Evolutionary conservation across 169 alveolate species (phyloP).

Genomic region (Plasmodium gonderi): DNA sequence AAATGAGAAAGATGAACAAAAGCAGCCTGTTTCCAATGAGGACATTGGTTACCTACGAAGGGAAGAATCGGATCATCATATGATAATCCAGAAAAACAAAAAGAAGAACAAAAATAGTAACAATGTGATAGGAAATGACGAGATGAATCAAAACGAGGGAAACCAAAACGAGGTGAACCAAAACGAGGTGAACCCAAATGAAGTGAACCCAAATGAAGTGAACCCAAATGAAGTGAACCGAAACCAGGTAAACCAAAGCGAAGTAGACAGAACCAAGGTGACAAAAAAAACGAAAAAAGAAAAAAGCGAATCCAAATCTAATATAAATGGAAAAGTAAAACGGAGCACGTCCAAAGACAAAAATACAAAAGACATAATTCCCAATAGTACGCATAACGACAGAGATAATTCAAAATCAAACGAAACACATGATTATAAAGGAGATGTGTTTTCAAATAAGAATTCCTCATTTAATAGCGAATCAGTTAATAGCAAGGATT

Average conservation of each 20-base stretch:
- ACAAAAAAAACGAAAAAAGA: neutral
- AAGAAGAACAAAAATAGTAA: neutral
- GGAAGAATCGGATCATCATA: neutral
- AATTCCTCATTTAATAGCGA: neutral
- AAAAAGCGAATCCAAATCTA: neutral
- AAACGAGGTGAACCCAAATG: neutral
- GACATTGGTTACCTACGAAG: neutral
- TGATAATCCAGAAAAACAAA: neutral
- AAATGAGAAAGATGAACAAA: neutral
- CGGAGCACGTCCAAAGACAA: neutral
- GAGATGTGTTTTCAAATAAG: neutral
- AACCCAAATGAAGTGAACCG: too few species aligned
- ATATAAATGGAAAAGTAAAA: neutral
- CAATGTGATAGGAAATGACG: neutral
- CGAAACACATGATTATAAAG: neutral
- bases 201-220: too few species aligned
- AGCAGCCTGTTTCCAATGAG: neutral
- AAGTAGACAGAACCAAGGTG: neutral
- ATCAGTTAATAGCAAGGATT: conserved; percentile 8
- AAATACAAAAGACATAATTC: neutral
- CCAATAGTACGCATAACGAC: neutral
- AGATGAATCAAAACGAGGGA: neutral
- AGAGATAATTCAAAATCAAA: neutral
- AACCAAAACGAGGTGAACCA: neutral
- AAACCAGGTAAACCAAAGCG: neutral